Conservation (phyloP, 768 basidiomycete species). For the Trametes villosa region DNA sequence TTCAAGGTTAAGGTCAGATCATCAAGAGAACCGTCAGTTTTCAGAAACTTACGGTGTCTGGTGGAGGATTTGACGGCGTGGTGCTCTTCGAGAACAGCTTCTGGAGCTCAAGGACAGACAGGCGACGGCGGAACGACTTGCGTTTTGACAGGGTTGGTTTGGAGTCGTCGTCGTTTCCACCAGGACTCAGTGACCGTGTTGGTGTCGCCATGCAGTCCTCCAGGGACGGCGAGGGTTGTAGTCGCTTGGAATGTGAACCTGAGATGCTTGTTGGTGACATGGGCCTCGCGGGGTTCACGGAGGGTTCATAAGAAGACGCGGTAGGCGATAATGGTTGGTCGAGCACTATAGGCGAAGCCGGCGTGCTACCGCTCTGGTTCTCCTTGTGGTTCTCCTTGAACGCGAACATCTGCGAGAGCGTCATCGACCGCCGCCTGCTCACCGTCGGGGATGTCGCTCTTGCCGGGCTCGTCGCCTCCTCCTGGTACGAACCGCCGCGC, state of each 20-base stretch:
- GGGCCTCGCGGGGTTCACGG: slow-evolving; percentile 17
- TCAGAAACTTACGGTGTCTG: slow-evolving; percentile 5
- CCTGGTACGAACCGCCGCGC: slow-evolving; percentile 17
- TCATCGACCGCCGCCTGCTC: slow-evolving; percentile 30
- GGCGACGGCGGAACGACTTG: slow-evolving; percentile 34
- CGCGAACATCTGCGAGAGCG: slow-evolving; percentile 36
- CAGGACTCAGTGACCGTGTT: slow-evolving; percentile 5
- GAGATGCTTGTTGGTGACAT: slow-evolving; percentile 31
- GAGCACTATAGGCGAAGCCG: slow-evolving; percentile 14
- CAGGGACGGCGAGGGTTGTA: slow-evolving; percentile 25
- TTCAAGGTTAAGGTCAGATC: background rate
- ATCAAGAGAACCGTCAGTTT: no score
- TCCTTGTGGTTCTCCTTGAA: slow-evolving; percentile 20
- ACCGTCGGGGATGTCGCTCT: slow-evolving; percentile 29
- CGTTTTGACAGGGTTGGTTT: slow-evolving; percentile 29
- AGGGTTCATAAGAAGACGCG: slow-evolving; percentile 18
- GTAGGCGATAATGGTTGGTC: slow-evolving; percentile 17
- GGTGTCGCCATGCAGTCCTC: slow-evolving; percentile 24
- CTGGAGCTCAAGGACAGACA: slow-evolving; percentile 40
- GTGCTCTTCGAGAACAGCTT: slow-evolving; percentile 32
- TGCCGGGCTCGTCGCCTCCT: slow-evolving; percentile 12
- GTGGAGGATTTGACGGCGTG: slow-evolving; percentile 12
- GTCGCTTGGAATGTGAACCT: slow-evolving; percentile 17
- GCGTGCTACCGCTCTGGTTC: slow-evolving; percentile 8
- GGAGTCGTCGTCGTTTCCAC: slow-evolving; percentile 1